Evolutionary conservation across 192 early-diverging fungal species (phyloP), one percentile per base, ranked within the genome.

Genomic region (Funneliformis geosporum): DNA sequence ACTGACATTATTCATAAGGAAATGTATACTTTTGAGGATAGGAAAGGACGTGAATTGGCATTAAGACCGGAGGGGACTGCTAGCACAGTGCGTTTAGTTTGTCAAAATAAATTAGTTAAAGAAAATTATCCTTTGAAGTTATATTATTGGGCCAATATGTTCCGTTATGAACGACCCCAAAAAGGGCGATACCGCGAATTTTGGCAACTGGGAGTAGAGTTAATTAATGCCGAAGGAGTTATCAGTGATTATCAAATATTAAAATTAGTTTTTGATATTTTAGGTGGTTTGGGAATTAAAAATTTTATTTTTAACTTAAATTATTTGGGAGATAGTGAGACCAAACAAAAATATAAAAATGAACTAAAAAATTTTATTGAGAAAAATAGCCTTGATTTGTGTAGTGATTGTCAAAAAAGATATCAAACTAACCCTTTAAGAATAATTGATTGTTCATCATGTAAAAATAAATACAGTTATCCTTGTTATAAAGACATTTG

Each of bases 1-100:
- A 73, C 70, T 25, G 70, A 73, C 12, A 73, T 73, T 73, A 73
- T 73, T 47, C 70, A 73, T 73, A 73, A 73, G 18, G 70, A 73
- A 73, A 73, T 73, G 70, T 73, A 50, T 28, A 47, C 44, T 73
- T 73, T 73, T 73, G 4, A 14, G 1, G 70, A 73, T 38, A 11
- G 70, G n/a, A 73, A 73, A 73, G 70, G 70, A 2, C 44, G 70
- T 50, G 18, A 73, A 50, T 8, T 73, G 14, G 70, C 28, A 5
- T 73, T 73, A 25, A 14, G 70, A 28, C 70, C 70, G 33, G 70
- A 73, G 18, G 70, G 70, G 14, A 73, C 70, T 18, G 70, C 70
- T 7, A 73, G 70, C 28, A 38, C 28, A 3, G 44, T 73, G 25
- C 70, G 70, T 73, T 73, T 73, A 46, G 33, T 73, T 28, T 73